Evolutionary conservation across 352 stramenopile genomes (phyloP), one percentile per base, ranked within the genome.

Genomic region (Phytophthora pisi): DNA sequence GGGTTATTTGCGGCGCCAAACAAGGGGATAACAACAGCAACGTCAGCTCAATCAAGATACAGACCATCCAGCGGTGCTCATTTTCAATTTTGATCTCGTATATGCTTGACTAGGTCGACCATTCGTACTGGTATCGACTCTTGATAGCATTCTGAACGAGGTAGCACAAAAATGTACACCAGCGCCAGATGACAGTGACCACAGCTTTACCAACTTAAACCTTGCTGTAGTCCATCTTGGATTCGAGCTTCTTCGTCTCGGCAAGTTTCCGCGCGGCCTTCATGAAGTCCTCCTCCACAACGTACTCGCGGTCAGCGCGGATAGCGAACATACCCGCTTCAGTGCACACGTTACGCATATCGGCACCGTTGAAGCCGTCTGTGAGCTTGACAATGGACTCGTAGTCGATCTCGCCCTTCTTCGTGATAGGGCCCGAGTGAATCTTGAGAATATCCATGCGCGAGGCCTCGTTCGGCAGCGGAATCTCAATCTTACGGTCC

Each of bases 261-360:
- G 92, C 91, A 70, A 99, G 92, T 88, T 99, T 99, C 59, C 98
- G 91, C 51, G 97, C 97, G 2, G 98, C 98, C 89, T 99, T 99
- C 97, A 99, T 99, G 77, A 99, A 99, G 78, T 99, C 98, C 73
- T 99, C 98, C 75, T 99, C 98, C 18, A 99, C 78, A 24, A 99
- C 97, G 85, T 99, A 99, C 72, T 99, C 97, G 47, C 98, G 89
- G 76, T 99, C 97, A 10, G 90, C 94, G 50, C 98, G 93, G 78
- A 99, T 99, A 28, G 98, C 98, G 86, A 99, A 99, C 63, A 99
- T 82, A 53, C 91, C 93, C 30, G 93, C 91, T 73, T 98, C 93
- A 40, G 93, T 98, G 85, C 97, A 99, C 72, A 99, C 96, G 76
- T 99, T 99, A 40, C 98, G 92, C 80, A 99, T 98, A 82, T 99